Percentiles rank a stretch among this genome's conserved stretches.
phyloP scores from a whole-genome alignment of 148 eudicot genomes.

The Vaccinium vitisidaea region DNA sequence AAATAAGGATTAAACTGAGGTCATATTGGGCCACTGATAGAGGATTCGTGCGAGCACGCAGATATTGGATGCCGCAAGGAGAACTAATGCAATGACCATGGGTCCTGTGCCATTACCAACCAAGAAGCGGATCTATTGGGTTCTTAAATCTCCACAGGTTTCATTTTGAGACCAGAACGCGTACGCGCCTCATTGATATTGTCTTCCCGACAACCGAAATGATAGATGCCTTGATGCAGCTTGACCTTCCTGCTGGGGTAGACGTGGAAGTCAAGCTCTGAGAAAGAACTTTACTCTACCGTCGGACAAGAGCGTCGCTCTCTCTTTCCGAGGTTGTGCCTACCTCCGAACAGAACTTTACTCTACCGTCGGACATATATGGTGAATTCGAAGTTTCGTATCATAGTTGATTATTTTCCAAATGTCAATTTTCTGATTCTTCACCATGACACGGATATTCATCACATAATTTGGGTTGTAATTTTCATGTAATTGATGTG shows the following conservation, averaged over 20 bases:
- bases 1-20: constrained; percentile 84
- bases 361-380: not conserved
- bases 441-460: not conserved
- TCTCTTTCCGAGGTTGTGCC: not conserved
- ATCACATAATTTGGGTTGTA: not conserved
- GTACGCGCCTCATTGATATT: constrained; percentile 87
- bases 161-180: constrained; percentile 96
- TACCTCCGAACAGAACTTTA: not conserved
- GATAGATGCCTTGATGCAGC: constrained; percentile 91
- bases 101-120: constrained; percentile 97
- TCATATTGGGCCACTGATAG: constrained; percentile 94
- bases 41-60: constrained; percentile 81
- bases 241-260: constrained; percentile 96
- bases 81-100: constrained; percentile 83
- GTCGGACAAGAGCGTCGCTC: not conserved
- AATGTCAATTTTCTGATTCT: not conserved
- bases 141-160: constrained; percentile 97
- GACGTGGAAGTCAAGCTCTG: constrained; percentile 96
- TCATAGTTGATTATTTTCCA: constrained; percentile 14
- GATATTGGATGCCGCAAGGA: constrained; percentile 88
- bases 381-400: constrained; percentile 1
- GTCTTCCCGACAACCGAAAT: constrained; percentile 93
- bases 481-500: not conserved
- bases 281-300: constrained; percentile 16
- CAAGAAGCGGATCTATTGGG: constrained; percentile 77